Conservation (phyloP, 2,329 filamentous ascomycete species). For the Fusarium guadeloupense region DNA sequence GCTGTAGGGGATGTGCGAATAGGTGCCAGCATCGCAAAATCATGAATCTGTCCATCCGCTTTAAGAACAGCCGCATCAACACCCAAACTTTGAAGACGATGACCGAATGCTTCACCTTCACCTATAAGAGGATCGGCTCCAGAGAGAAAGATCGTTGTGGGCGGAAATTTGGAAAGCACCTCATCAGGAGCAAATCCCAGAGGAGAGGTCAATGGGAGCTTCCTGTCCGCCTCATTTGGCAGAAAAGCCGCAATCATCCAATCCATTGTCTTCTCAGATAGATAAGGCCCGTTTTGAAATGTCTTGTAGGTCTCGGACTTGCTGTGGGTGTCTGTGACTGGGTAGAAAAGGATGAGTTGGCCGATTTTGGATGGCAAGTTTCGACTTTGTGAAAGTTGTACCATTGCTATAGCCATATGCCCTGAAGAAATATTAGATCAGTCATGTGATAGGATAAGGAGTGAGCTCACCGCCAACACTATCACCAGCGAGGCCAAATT, state of each 20-base stretch:
- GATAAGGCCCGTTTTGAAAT: constrained; percentile 21
- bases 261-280: constrained; percentile 28
- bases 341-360: constrained; percentile 14
- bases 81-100: constrained; percentile 1
- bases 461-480: constrained; percentile 13
- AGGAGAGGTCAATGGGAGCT: constrained; percentile 18
- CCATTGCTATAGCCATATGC: constrained; percentile 27
- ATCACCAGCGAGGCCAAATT: constrained; percentile 14
- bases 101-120: constrained; percentile 13
- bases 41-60: constrained; percentile 23
- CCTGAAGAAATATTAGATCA: background rate
- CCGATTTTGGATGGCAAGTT: constrained; percentile 2
- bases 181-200: background rate
- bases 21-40: constrained; percentile 16
- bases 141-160: constrained; percentile 10
- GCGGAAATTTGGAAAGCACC: constrained; percentile 18
- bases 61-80: constrained; percentile 15
- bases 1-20: constrained; percentile 8
- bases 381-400: constrained; percentile 9
- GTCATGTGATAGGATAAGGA: accelerated
- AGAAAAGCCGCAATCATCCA: constrained; percentile 27
- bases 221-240: constrained; percentile 1
- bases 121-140: constrained; percentile 18
- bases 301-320: constrained; percentile 20
- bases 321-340: constrained; percentile 19